phyloP scores from a whole-genome alignment of 345 rosid species.

The Arabis hirsuta region DNA sequence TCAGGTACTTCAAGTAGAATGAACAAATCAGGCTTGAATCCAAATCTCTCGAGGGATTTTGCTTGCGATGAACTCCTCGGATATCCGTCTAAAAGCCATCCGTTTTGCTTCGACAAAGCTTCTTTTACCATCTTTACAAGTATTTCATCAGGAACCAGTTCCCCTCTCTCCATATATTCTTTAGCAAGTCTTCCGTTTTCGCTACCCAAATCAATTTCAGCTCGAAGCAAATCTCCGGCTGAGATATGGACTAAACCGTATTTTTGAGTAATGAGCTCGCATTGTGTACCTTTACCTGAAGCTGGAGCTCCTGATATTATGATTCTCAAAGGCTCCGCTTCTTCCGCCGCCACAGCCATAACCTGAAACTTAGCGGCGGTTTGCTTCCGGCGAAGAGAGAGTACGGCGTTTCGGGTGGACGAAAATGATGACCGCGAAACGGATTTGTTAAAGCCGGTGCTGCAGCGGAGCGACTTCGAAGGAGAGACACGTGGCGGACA shows the following conservation, averaged over 20 bases:
- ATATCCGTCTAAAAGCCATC: constrained; percentile 93
- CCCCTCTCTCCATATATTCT: constrained; percentile 79
- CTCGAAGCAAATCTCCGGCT: constrained; percentile 81
- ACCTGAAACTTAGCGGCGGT: background rate
- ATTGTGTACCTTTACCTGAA: constrained; percentile 92
- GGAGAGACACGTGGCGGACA: background rate
- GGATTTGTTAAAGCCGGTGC: background rate
- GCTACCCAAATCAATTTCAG: constrained; percentile 72
- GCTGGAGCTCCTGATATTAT: constrained; percentile 92
- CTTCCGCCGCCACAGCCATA: background rate
- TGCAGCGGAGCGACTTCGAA: background rate
- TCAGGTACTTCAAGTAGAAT: constrained; percentile 78
- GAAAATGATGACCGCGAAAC: background rate
- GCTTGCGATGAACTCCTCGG: constrained; percentile 86
- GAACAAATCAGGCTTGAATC: constrained; percentile 68
- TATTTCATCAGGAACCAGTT: constrained; percentile 68
- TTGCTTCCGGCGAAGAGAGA: background rate
- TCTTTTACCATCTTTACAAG: constrained; percentile 82
- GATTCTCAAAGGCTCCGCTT: constrained; percentile 52
- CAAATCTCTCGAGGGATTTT: constrained; percentile 58
- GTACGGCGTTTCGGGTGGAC: background rate
- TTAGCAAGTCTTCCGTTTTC: constrained; percentile 76
- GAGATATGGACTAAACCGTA: constrained; percentile 79
- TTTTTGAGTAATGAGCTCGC: constrained; percentile 77
- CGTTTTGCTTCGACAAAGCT: constrained; percentile 61